Conservation (phyloP, 1,284 basidiomycete genomes). For the Hymenochaete sp. region DNA sequence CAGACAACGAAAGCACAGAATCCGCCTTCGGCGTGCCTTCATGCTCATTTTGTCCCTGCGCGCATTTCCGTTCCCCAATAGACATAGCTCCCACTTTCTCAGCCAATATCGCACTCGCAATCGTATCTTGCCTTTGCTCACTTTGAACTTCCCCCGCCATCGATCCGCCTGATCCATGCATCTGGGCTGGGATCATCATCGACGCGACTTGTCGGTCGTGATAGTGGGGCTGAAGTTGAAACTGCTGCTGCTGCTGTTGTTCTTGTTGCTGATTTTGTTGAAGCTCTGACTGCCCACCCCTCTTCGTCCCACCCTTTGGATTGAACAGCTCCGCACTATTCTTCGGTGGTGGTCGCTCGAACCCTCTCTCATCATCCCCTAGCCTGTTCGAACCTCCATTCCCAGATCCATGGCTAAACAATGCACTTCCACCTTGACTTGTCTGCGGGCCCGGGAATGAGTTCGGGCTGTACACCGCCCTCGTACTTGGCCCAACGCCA, state of each 20-base stretch:
- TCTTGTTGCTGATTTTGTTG: background rate
- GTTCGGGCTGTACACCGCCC: slow-evolving; percentile 43
- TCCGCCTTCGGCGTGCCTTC: slow-evolving; percentile 6
- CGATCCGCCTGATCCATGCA: background rate
- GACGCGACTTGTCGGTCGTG: background rate
- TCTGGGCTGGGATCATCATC: background rate
- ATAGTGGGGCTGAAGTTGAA: background rate
- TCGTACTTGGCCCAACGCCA: slow-evolving; percentile 32
- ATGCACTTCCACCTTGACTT: slow-evolving; percentile 11
- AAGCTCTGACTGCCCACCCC: background rate
- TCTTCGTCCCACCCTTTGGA: slow-evolving; percentile 32
- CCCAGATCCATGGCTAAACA: slow-evolving; percentile 15
- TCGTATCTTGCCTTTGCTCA: slow-evolving; percentile 23
- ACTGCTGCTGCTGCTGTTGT: slow-evolving; percentile 7
- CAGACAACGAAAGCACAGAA: background rate
- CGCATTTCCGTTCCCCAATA: too few species aligned
- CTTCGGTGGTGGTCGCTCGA: slow-evolving; percentile 42
- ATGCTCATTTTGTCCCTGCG: slow-evolving; percentile 8
- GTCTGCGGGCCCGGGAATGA: slow-evolving; percentile 16
- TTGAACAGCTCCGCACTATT: slow-evolving; percentile 46
- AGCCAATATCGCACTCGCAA: slow-evolving; percentile 28
- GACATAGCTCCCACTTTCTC: slow-evolving; percentile 29
- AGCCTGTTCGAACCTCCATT: slow-evolving; percentile 24
- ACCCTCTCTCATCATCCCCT: slow-evolving; percentile 43
- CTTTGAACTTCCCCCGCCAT: slow-evolving; percentile 20